A percentile compares a stretch with the other conserved stretches of the same genome.
Conservation (phyloP, 139 green algal species). For the Asterochloris erici region DNA sequence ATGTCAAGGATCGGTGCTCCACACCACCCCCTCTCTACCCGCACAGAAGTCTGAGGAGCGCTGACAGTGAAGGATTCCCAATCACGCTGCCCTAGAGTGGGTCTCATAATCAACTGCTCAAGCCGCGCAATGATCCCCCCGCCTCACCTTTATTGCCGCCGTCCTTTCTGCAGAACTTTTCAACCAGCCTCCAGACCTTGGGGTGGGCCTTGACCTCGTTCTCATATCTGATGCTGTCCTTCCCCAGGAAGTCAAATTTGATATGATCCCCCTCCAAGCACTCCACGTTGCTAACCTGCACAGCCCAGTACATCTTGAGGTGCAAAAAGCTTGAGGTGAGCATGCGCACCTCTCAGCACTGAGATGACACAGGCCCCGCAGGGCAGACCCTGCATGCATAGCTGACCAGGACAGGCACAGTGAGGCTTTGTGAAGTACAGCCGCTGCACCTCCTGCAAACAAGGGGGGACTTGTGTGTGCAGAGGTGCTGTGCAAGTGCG, state of each 20-base stretch:
- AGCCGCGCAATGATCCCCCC: too few species aligned
- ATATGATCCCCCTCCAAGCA: slow-evolving; percentile 61
- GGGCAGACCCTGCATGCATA: not conserved
- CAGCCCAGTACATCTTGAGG: too few species aligned
- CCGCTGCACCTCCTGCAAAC: not conserved
- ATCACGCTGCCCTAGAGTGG: too few species aligned
- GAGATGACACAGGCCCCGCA: too few species aligned
- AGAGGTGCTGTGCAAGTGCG: too few species aligned
- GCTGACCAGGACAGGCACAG: not conserved
- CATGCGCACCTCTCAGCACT: too few species aligned
- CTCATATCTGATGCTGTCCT: slow-evolving; percentile 97
- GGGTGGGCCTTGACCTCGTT: slow-evolving; percentile 89
- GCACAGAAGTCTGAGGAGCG: too few species aligned
- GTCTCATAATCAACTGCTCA: too few species aligned
- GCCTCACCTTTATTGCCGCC: slow-evolving; percentile 47
- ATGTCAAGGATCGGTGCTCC: too few species aligned
- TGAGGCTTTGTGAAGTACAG: not conserved
- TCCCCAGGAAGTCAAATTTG: slow-evolving; percentile 99
- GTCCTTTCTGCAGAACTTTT: slow-evolving; percentile 64
- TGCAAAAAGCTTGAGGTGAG: not conserved
- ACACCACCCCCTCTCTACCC: too few species aligned
- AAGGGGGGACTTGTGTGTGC: too few species aligned
- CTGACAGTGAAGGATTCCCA: too few species aligned
- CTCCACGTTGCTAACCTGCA: slow-evolving; percentile 84
- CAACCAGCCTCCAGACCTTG: slow-evolving; percentile 73